Percentiles rank a stretch among this genome's conserved stretches.
Conservation (phyloP, 805 yeast genomes). For the Limtongia smithiae region DNA sequence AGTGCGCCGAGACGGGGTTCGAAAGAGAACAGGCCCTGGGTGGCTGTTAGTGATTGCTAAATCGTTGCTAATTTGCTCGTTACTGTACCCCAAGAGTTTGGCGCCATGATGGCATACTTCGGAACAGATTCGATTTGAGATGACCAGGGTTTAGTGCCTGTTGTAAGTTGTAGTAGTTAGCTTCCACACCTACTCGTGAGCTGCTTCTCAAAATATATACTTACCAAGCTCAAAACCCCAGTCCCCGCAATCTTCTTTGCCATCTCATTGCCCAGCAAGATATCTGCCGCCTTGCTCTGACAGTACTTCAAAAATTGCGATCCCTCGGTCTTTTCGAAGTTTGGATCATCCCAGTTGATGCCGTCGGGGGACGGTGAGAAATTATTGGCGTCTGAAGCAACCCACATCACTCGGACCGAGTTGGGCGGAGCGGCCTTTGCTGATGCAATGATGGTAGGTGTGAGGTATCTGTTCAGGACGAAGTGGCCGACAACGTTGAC, state of each 20-base stretch:
- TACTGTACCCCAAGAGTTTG: slow-evolving; percentile 17
- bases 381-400: slow-evolving; percentile 42
- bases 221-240: slow-evolving; percentile 24
- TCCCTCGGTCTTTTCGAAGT: slow-evolving; percentile 29
- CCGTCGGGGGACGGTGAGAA: slow-evolving; percentile 36
- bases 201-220: too few relatives aligned
- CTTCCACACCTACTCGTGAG: not conserved
- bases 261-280: slow-evolving; percentile 17
- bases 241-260: slow-evolving; percentile 10
- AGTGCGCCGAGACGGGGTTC: slow-evolving; percentile 43
- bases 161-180: not conserved
- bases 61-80: too few relatives aligned
- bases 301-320: slow-evolving; percentile 36
- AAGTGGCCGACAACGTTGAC: slow-evolving; percentile 48
- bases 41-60: not conserved
- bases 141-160: slow-evolving; percentile 28
- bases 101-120: slow-evolving; percentile 18
- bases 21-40: slow-evolving; percentile 18
- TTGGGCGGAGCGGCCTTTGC: slow-evolving; percentile 33
- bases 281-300: slow-evolving; percentile 43
- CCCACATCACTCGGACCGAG: slow-evolving; percentile 46
- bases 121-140: slow-evolving; percentile 15
- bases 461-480: slow-evolving; percentile 42
- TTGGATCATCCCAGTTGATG: slow-evolving; percentile 39
- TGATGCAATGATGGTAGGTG: slow-evolving; percentile 40